A percentile compares a stretch with the other conserved stretches of the same genome.
Evolutionary conservation across 768 basidiomycete species (phyloP).

Genomic region (Kwoniella sp.): DNA sequence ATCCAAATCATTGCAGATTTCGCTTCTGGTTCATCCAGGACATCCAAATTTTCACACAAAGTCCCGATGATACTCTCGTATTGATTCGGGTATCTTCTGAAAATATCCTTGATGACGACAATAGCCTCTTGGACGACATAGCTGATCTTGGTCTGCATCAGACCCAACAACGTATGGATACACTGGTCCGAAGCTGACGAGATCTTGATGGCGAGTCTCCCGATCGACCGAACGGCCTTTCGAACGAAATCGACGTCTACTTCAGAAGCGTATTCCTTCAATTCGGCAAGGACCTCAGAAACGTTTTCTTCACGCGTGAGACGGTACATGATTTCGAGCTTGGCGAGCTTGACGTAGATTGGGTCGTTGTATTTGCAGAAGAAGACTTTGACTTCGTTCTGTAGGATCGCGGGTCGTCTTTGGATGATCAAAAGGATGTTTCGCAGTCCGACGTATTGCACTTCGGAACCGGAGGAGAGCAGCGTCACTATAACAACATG

Average conservation of each 20-base stretch:
- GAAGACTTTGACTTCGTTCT: constrained; percentile 97
- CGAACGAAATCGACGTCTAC: constrained; percentile 98
- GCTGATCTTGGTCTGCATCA: constrained; percentile 88
- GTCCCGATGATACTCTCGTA: constrained; percentile 96
- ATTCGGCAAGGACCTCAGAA: constrained; percentile 84
- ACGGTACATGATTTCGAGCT: constrained; percentile 98
- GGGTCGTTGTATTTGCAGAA: constrained; percentile 99
- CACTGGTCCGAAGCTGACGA: constrained; percentile 83
- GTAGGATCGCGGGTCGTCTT: constrained; percentile 83
- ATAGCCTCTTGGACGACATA: constrained; percentile 97
- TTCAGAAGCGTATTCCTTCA: constrained; percentile 98
- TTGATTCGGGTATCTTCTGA: constrained; percentile 91
- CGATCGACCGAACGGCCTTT: constrained; percentile 95
- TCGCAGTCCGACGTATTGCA: constrained; percentile 94
- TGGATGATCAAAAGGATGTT: constrained; percentile 98
- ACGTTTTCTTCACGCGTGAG: constrained; percentile 93
- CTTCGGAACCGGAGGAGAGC: constrained; percentile 94
- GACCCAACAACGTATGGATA: constrained; percentile 77
- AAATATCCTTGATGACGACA: constrained; percentile 97
- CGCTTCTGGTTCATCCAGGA: constrained; percentile 90
- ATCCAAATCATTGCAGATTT: constrained; percentile 99
- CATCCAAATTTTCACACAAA: constrained; percentile 87
- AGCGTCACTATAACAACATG: constrained; percentile 69
- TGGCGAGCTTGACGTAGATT: constrained; percentile 97
- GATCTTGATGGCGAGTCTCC: constrained; percentile 97